Evolutionary conservation across 1,284 basidiomycete genomes (phyloP).

Genomic region (Ustilago nuda): DNA sequence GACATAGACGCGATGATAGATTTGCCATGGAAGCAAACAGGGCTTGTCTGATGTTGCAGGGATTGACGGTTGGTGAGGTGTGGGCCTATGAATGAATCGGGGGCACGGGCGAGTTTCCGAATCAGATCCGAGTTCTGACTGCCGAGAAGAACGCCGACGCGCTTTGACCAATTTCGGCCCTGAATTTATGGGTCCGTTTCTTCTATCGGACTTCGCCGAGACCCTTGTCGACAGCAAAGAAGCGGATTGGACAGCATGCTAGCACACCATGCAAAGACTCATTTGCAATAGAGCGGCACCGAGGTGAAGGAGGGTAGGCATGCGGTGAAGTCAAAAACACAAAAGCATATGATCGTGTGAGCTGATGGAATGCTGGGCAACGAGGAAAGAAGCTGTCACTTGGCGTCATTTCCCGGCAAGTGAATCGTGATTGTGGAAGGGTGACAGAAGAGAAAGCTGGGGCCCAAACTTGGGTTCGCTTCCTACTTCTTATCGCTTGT

Average conservation of each 20-base stretch:
- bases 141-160: slow-evolving; percentile 15
- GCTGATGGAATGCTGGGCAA: background rate
- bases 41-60: no score
- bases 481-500: background rate
- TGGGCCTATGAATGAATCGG: background rate
- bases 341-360: background rate
- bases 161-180: slow-evolving; percentile 2
- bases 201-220: slow-evolving; percentile 43
- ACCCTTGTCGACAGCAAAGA: background rate
- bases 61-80: background rate
- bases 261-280: background rate
- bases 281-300: background rate
- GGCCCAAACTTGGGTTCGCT: background rate
- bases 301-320: background rate
- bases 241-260: background rate
- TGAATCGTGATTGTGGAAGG: background rate
- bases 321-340: background rate
- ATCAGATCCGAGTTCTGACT: background rate
- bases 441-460: slow-evolving; percentile 5
- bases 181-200: background rate
- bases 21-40: no score
- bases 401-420: slow-evolving; percentile 17
- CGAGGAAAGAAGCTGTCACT: background rate
- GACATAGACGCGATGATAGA: background rate
- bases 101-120: slow-evolving; percentile 35